Conservation (phyloP, 2,329 filamentous ascomycete species). For the Ophiostoma australiae region DNA sequence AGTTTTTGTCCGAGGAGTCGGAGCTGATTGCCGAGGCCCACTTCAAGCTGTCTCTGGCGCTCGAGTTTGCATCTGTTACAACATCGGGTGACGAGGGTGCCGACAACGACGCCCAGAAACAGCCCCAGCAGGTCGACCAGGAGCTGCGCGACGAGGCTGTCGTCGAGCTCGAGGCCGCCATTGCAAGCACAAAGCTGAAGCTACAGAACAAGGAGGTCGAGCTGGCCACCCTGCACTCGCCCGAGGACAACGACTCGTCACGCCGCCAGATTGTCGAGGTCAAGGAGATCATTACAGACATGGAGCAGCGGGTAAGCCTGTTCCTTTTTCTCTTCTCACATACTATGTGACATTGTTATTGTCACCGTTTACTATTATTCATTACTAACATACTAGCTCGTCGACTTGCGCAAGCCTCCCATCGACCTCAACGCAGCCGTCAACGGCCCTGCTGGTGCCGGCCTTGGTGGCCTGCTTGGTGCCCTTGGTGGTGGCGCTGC, state of each 20-base stretch:
- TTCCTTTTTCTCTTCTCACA: background rate
- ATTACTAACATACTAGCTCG: slow-evolving; percentile 38
- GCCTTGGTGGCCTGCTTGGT: slow-evolving; percentile 57
- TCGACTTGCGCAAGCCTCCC: slow-evolving; percentile 62
- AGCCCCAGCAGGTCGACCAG: slow-evolving; percentile 58
- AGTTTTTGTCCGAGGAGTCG: slow-evolving; percentile 73
- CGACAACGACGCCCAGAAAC: slow-evolving; percentile 34
- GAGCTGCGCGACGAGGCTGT: slow-evolving; percentile 65
- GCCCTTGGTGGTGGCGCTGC: slow-evolving; percentile 45
- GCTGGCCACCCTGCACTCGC: slow-evolving; percentile 56
- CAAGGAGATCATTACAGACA: slow-evolving; percentile 72
- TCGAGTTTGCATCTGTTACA: slow-evolving; percentile 86
- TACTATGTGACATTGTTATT: background rate
- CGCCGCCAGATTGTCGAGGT: slow-evolving; percentile 63
- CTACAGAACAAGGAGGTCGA: slow-evolving; percentile 65
- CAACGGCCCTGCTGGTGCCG: slow-evolving; percentile 46
- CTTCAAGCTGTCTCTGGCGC: slow-evolving; percentile 89
- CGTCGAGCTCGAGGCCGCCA: slow-evolving; percentile 66
- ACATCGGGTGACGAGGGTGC: slow-evolving; percentile 36
- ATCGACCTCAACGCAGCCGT: slow-evolving; percentile 54
- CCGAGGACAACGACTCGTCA: slow-evolving; percentile 61
- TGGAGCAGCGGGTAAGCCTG: slow-evolving; percentile 56
- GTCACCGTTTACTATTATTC: background rate
- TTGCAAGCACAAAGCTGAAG: slow-evolving; percentile 66
- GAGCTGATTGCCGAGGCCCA: slow-evolving; percentile 89